Conservation (phyloP, 2,329 filamentous ascomycete species). For the Catunica adiposa region DNA sequence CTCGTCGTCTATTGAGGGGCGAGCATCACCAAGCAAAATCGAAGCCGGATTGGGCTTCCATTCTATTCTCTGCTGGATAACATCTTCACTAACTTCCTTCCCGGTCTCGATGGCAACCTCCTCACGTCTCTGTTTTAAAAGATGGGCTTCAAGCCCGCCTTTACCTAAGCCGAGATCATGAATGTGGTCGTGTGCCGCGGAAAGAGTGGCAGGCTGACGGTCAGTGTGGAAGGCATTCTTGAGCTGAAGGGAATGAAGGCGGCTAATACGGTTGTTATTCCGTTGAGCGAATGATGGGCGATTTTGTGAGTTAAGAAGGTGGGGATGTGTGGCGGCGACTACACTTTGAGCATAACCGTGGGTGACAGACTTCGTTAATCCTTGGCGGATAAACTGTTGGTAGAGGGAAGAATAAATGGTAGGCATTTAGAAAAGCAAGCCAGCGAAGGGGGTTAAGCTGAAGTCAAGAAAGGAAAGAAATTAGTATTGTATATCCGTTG, state of each 20-base stretch:
- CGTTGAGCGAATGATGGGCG: slow-evolving; percentile 45
- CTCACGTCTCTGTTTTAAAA: slow-evolving; percentile 67
- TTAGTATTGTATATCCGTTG: slow-evolving; percentile 15
- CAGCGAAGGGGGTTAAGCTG: slow-evolving; percentile 27
- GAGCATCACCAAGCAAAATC: slow-evolving; percentile 33
- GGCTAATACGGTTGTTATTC: slow-evolving; percentile 37
- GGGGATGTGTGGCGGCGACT: slow-evolving; percentile 76
- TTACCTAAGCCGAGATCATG: slow-evolving; percentile 29
- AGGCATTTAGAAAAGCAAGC: slow-evolving; percentile 67
- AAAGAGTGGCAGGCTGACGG: slow-evolving; percentile 31
- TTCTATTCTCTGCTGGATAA: slow-evolving; percentile 77
- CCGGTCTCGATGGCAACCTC: slow-evolving; percentile 26
- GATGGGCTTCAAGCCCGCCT: slow-evolving; percentile 72
- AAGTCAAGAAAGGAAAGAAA: background rate
- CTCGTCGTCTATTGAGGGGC: slow-evolving; percentile 16
- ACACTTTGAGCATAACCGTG: slow-evolving; percentile 97
- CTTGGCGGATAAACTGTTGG: slow-evolving; percentile 83
- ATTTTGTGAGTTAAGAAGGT: slow-evolving; percentile 59
- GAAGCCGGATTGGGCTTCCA: slow-evolving; percentile 55
- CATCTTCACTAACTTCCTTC: slow-evolving; percentile 56
- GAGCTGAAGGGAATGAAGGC: slow-evolving; percentile 42
- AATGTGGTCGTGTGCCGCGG: slow-evolving; percentile 36
- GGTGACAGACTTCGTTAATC: slow-evolving; percentile 83
- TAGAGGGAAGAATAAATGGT: slow-evolving; percentile 52
- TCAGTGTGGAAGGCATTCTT: slow-evolving; percentile 58